A percentile compares a stretch with the other conserved stretches of the same genome.
Conservation (phyloP, 1,284 basidiomycete genomes). For the Austropuccinia psidii region DNA sequence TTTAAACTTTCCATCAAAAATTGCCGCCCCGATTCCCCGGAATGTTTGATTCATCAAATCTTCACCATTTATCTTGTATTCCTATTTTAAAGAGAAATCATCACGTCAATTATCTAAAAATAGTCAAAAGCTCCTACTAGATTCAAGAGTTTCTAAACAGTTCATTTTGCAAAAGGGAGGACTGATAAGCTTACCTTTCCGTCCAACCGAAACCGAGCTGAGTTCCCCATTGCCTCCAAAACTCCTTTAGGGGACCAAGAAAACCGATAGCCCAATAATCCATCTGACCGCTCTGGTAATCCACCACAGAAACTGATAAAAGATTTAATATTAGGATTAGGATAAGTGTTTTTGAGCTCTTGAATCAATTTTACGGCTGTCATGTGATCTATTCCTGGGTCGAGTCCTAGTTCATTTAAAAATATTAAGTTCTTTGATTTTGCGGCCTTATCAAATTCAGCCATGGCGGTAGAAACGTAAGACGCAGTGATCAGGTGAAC, state of each 20-base stretch:
- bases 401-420: slow-evolving; percentile 86
- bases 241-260: slow-evolving; percentile 90
- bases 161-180: slow-evolving; percentile 37
- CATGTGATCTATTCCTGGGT: slow-evolving; percentile 93
- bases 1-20: slow-evolving; percentile 54
- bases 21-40: slow-evolving; percentile 54
- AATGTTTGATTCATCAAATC: slow-evolving; percentile 59
- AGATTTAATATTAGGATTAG: slow-evolving; percentile 56
- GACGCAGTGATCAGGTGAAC: slow-evolving; percentile 86
- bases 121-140: slow-evolving; percentile 39
- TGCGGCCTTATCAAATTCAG: slow-evolving; percentile 62
- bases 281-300: slow-evolving; percentile 57
- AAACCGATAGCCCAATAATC: slow-evolving; percentile 78
- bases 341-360: slow-evolving; percentile 53
- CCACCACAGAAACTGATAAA: slow-evolving; percentile 93
- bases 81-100: slow-evolving; percentile 48
- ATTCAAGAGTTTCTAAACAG: slow-evolving; percentile 39
- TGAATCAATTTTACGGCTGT: slow-evolving; percentile 72
- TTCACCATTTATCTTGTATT: slow-evolving; percentile 54
- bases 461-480: slow-evolving; percentile 78
- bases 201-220: slow-evolving; percentile 62
- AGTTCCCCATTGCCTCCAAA: slow-evolving; percentile 69
- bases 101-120: slow-evolving; percentile 39
- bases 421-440: slow-evolving; percentile 62
- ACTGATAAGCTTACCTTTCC: slow-evolving; percentile 52